Base-by-base conservation (phyloP, 2,329 filamentous ascomycete species). In the Dactylellina leptospora region DNA sequence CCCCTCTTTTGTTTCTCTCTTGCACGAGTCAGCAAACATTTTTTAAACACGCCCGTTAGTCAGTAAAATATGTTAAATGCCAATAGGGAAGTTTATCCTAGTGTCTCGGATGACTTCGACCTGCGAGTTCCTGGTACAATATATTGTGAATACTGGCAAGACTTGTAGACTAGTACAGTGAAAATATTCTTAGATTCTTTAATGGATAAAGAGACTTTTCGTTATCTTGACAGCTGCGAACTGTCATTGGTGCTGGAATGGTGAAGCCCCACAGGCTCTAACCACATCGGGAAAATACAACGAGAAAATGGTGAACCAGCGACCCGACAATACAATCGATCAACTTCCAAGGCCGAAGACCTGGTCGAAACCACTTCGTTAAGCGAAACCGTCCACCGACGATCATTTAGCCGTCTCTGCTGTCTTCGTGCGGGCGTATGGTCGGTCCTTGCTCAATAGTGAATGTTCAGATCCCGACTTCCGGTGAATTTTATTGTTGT, bases 11-110 rank as follows among this genome's bases (percentile, higher is more conserved):
- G 20, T 40, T 36, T 11, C 22, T 6, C 8, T 20, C 22, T 22
- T 9, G 13, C 30, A 33, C 30, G 13, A 33, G 45, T 48, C 2
- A 51, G 55, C 59, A 54, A 63, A 54, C 59, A 42, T 2, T n/a
- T n/a, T n/a, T n/a, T n/a, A n/a, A n/a, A n/a, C n/a, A n/a, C n/a
- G n/a, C n/a, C n/a, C n/a, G n/a, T n/a, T n/a, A n/a, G n/a, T n/a
- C n/a, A n/a, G n/a, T n/a, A n/a, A n/a, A n/a, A n/a, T n/a, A n/a
- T n/a, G n/a, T n/a, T n/a, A n/a, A n/a, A n/a, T n/a, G n/a, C n/a
- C n/a, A n/a, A n/a, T n/a, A n/a, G n/a, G n/a, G n/a, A n/a, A n/a
- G n/a, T n/a, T n/a, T n/a, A n/a, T n/a, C n/a, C n/a, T n/a, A n/a
- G n/a, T n/a, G n/a, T n/a, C n/a, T n/a, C n/a, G n/a, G n/a, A n/a